A percentile compares a stretch with the other conserved stretches of the same genome.
phyloP scores from a whole-genome alignment of 345 rosid genomes.

The Rubroshorea leprosula region DNA sequence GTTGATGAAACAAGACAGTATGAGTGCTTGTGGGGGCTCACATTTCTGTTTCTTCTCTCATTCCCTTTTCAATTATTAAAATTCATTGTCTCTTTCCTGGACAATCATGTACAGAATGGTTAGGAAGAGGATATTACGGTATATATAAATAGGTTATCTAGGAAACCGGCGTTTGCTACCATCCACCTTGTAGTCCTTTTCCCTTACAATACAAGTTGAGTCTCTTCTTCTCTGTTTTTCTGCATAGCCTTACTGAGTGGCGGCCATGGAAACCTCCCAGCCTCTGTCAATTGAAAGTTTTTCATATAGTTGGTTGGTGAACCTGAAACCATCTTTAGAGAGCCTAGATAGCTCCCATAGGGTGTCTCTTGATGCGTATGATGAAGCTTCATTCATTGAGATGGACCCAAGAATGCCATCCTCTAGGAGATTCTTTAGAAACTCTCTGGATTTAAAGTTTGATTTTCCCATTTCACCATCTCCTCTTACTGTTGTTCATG shows the following conservation, averaged over 20 bases:
- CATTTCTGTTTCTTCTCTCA: slow-evolving; percentile 33
- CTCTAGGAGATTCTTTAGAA: slow-evolving; percentile 71
- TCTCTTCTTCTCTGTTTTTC: slow-evolving; percentile 3
- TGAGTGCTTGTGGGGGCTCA: slow-evolving; percentile 61
- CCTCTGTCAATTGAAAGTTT: slow-evolving; percentile 89
- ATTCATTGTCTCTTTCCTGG: slow-evolving; percentile 55
- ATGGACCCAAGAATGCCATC: slow-evolving; percentile 95
- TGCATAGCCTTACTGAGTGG: slow-evolving; percentile 3
- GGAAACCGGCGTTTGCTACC: slow-evolving; percentile 17
- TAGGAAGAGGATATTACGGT: slow-evolving; percentile 24
- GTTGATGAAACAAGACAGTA: slow-evolving; percentile 35
- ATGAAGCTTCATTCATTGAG: slow-evolving; percentile 83
- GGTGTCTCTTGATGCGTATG: slow-evolving; percentile 52
- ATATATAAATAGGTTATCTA: slow-evolving; percentile 31
- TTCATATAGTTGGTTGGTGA: slow-evolving; percentile 83
- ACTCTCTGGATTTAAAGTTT: slow-evolving; percentile 67
- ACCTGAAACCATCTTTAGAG: slow-evolving; percentile 62
- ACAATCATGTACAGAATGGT: slow-evolving; percentile 43
- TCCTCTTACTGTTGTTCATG: slow-evolving; percentile 56
- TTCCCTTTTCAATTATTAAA: slow-evolving; percentile 48
- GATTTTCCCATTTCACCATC: slow-evolving; percentile 62
- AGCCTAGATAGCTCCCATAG: slow-evolving; percentile 37
- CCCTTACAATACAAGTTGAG: background rate
- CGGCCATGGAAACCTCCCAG: slow-evolving; percentile 62
- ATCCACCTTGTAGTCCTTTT: slow-evolving; percentile 8